Percentiles rank a stretch among this genome's conserved stretches.
phyloP scores from a whole-genome alignment of 306 rosid species.

The Arachis hypogaea region DNA sequence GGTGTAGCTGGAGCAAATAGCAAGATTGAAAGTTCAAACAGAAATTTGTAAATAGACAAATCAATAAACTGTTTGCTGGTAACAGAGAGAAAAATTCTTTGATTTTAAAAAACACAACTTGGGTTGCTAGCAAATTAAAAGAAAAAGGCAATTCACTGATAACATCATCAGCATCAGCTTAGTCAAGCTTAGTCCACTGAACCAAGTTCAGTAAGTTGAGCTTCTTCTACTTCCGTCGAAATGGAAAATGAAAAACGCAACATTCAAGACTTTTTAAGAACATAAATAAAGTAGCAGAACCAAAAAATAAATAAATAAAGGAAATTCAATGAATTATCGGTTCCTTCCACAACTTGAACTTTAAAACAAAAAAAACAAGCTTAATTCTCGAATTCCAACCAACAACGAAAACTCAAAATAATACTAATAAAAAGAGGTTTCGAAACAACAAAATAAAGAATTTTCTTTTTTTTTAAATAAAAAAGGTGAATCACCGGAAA shows the following conservation, averaged over 20 bases:
- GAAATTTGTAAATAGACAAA: not conserved
- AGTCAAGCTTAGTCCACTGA: constrained; percentile 17
- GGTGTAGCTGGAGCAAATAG: not conserved
- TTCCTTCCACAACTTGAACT: not conserved
- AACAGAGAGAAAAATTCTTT: not conserved
- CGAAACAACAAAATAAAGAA: not conserved
- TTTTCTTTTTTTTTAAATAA: not conserved
- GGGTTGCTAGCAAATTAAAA: not conserved
- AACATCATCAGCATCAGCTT: not conserved
- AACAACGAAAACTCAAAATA: not conserved
- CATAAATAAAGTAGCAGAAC: not conserved
- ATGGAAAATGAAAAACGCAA: constrained; percentile 4
- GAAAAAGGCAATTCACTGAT: not conserved
- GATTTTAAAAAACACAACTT: not conserved
- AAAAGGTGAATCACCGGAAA: constrained; percentile 55
- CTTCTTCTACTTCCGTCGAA: not conserved
- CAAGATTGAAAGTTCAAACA: not conserved
- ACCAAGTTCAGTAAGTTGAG: not conserved
- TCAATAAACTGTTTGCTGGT: not conserved
- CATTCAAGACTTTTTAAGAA: not conserved
- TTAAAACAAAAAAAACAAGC: not conserved
- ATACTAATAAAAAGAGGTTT: too few species aligned
- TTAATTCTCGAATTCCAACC: not conserved
- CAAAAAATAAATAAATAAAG: constrained; percentile 21
- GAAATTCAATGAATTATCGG: not conserved